phyloP scores from a whole-genome alignment of 805 yeast genomes.

The Ogataea populi-albae region DNA sequence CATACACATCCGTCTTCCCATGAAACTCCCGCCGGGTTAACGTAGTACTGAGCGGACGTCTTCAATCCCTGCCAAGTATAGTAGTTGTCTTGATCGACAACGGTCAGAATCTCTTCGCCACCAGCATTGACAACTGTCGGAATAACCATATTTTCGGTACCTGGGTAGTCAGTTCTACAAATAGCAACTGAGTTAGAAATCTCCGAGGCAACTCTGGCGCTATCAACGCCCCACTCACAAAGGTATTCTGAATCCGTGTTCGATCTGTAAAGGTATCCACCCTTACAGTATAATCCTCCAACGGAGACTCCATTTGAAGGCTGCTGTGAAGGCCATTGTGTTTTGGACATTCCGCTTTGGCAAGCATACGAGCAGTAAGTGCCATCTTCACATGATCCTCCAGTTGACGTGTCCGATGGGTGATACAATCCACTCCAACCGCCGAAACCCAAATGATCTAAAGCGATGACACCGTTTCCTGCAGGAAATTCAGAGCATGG shows the following conservation, averaged over 20 bases:
- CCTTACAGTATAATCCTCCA: slow-evolving; percentile 64
- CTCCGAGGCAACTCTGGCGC: slow-evolving; percentile 53
- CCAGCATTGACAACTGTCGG: slow-evolving; percentile 65
- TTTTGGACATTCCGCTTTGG: slow-evolving; percentile 77
- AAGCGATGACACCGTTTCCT: slow-evolving; percentile 79
- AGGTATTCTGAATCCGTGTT: slow-evolving; percentile 49
- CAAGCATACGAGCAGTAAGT: slow-evolving; percentile 76
- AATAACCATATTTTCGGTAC: slow-evolving; percentile 75
- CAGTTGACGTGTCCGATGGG: slow-evolving; percentile 41
- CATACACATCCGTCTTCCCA: slow-evolving; percentile 68
- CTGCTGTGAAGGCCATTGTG: slow-evolving; percentile 72
- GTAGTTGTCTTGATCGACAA: slow-evolving; percentile 58
- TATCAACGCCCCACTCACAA: slow-evolving; percentile 62
- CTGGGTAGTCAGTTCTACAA: slow-evolving; percentile 80
- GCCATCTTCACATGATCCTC: slow-evolving; percentile 61
- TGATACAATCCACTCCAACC: slow-evolving; percentile 51
- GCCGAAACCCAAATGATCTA: slow-evolving; percentile 71
- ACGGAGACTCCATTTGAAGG: slow-evolving; percentile 68
- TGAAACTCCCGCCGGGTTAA: slow-evolving; percentile 72
- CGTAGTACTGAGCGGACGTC: slow-evolving; percentile 74
- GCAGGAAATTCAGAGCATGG: slow-evolving; percentile 69
- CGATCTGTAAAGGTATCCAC: slow-evolving; percentile 60
- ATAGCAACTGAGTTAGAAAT: slow-evolving; percentile 54
- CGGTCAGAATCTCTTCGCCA: slow-evolving; percentile 48
- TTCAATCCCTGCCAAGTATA: slow-evolving; percentile 59